These are phyloP conservation scores for Solanum etuberosum DNA, from an alignment of 257 asterid genomes.

Conservation along the genomic window DNA sequence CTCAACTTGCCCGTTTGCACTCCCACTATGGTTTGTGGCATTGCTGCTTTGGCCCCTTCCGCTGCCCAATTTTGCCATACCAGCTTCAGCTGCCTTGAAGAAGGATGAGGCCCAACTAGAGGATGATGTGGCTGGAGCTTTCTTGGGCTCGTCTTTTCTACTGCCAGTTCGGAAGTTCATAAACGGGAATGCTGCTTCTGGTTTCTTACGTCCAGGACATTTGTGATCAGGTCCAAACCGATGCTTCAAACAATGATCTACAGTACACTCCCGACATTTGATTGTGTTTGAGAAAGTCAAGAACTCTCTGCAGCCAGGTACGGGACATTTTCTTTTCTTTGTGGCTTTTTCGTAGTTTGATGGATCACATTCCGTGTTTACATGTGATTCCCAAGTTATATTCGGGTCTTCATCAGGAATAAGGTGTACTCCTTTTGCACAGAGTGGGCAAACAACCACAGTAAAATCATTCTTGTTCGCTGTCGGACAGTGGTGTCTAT, in stretches of 20 bases:
- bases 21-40: neutral
- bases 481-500: slow-evolving; percentile 70
- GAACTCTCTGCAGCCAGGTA: slow-evolving; percentile 67
- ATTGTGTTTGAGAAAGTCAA: slow-evolving; percentile 80
- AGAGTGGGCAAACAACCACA: slow-evolving; percentile 83
- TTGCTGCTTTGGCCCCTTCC: slow-evolving; percentile 11
- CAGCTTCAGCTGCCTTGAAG: slow-evolving; percentile 59
- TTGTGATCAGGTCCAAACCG: slow-evolving; percentile 88
- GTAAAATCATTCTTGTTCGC: slow-evolving; percentile 68
- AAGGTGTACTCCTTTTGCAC: slow-evolving; percentile 89
- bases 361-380: slow-evolving; percentile 85
- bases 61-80: slow-evolving; percentile 58
- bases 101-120: slow-evolving; percentile 58
- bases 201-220: slow-evolving; percentile 73
- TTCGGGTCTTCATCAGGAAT: slow-evolving; percentile 80
- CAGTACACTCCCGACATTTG: slow-evolving; percentile 66
- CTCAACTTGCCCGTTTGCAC: slow-evolving; percentile 27
- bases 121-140: slow-evolving; percentile 35
- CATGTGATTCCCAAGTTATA: slow-evolving; percentile 95
- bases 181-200: slow-evolving; percentile 43
- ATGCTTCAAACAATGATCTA: slow-evolving; percentile 85
- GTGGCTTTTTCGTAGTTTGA: slow-evolving; percentile 72
- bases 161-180: slow-evolving; percentile 33
- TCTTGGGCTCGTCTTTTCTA: slow-evolving; percentile 28
- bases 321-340: slow-evolving; percentile 84